A percentile compares a stretch with the other conserved stretches of the same genome.
Conservation (phyloP, 2,329 filamentous ascomycete genomes). For the Cercospora sojina region DNA sequence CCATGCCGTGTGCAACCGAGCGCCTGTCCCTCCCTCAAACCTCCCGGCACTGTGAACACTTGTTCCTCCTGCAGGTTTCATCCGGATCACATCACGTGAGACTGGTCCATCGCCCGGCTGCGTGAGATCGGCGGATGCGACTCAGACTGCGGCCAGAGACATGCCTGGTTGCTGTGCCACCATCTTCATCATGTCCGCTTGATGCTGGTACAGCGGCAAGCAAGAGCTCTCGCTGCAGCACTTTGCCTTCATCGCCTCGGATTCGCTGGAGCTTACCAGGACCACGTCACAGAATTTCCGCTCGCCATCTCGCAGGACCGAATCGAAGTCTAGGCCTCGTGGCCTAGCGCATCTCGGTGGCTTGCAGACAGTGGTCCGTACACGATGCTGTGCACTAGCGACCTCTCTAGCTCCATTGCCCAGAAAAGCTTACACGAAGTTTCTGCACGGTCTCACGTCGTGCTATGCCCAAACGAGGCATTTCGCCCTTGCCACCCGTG, state of each 20-base stretch:
- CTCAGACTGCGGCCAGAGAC: conserved; percentile 12
- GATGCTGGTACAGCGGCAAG: conserved; percentile 13
- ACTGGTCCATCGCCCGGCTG: background rate
- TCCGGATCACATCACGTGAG: conserved; percentile 5
- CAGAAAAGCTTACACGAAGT: conserved; percentile 17
- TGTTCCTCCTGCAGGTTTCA: conserved; percentile 4
- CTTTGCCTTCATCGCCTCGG: conserved; percentile 4
- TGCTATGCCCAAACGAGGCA: conserved; percentile 13
- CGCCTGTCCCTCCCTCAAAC: background rate
- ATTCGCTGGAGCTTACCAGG: conserved; percentile 16
- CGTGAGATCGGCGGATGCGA: conserved; percentile 13
- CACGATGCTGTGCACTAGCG: conserved; percentile 29
- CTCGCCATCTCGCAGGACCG: conserved; percentile 9
- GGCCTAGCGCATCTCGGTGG: conserved; percentile 22
- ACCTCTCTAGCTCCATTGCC: conserved; percentile 4
- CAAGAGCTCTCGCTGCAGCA: conserved; percentile 18
- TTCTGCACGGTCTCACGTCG: conserved; percentile 12
- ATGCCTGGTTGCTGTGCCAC: conserved; percentile 25
- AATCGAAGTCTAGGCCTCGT: conserved; percentile 25
- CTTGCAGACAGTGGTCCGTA: conserved; percentile 14
- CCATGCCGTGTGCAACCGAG: background rate
- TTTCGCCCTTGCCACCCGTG: conserved; percentile 12
- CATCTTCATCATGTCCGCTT: conserved; percentile 11
- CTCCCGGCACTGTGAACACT: conserved; percentile 14
- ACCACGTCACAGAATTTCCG: conserved; percentile 24